Percentiles rank a stretch among this genome's conserved stretches.
Evolutionary conservation across 2,329 filamentous ascomycete genomes (phyloP).

Genomic region (Xylaria sp.): DNA sequence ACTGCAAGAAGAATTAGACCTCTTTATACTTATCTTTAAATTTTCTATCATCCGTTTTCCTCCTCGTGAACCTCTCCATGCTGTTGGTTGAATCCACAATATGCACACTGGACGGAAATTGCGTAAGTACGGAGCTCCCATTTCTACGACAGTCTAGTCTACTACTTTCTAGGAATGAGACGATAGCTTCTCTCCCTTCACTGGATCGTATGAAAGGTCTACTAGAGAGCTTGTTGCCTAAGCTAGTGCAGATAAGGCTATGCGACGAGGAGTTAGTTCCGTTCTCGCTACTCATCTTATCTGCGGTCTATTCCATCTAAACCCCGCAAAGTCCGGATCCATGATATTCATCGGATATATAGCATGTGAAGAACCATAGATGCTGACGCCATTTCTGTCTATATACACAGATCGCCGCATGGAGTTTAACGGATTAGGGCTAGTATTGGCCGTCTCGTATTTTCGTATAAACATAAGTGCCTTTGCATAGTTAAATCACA

Average conservation of each 20-base stretch:
- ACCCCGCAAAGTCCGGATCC: slow-evolving; percentile 11
- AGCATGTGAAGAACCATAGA: background rate
- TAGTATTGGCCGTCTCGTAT: no score
- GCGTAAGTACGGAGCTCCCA: background rate
- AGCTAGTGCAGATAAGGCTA: background rate
- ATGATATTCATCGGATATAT: background rate
- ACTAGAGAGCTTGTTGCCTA: background rate
- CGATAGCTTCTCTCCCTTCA: background rate
- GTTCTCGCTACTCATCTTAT: background rate
- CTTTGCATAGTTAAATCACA: background rate
- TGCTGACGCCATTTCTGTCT: background rate
- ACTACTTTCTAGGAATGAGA: background rate
- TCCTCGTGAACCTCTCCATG: background rate
- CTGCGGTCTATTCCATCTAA: slow-evolving; percentile 17
- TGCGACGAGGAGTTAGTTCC: background rate
- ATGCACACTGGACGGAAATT: slow-evolving; percentile 2
- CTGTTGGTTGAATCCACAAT: background rate
- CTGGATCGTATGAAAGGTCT: background rate
- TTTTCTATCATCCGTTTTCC: background rate
- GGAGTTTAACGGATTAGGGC: background rate
- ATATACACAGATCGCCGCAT: background rate
- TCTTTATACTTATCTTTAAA: slow-evolving; percentile 1
- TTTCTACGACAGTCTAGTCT: background rate
- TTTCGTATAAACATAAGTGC: background rate
- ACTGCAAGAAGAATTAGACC: background rate